phyloP scores from a whole-genome alignment of 2,329 filamentous ascomycete genomes.

The Ascochyta viciae-villosae region DNA sequence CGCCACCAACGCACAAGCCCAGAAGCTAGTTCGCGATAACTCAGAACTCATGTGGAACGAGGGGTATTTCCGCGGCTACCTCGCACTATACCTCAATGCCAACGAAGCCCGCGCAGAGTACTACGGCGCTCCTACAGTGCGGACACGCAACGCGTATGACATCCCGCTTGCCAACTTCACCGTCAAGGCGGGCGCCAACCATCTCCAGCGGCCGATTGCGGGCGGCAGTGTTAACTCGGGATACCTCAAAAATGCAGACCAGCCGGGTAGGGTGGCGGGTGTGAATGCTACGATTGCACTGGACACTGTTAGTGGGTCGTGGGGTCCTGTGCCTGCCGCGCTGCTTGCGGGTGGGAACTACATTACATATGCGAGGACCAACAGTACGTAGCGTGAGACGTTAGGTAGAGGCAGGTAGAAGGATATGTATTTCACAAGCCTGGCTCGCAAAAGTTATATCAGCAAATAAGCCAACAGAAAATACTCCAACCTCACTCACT shows the following conservation, averaged over 20 bases:
- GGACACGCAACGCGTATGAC: constrained; percentile 65
- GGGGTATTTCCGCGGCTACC: constrained; percentile 19
- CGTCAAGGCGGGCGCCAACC: constrained; percentile 66
- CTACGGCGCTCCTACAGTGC: constrained; percentile 66
- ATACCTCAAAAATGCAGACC: constrained; percentile 9
- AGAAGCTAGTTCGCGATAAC: constrained; percentile 54
- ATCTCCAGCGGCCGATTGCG: constrained; percentile 55
- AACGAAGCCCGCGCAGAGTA: constrained; percentile 60
- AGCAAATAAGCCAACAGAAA: too few species aligned
- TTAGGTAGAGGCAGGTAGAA: too few species aligned
- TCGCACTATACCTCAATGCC: constrained; percentile 8
- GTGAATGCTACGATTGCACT: constrained; percentile 11
- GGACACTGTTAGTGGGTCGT: constrained; percentile 7
- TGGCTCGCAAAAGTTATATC: too few species aligned
- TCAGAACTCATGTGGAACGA: constrained; percentile 67
- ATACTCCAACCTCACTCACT: too few species aligned
- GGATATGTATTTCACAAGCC: too few species aligned
- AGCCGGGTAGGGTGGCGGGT: constrained; percentile 1
- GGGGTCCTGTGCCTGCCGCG: constrained; percentile 6
- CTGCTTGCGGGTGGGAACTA: constrained; percentile 17
- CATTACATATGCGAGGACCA: constrained; percentile 11
- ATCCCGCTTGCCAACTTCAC: constrained; percentile 72
- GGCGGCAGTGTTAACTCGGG: constrained; percentile 25
- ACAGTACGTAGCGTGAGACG: not conserved
- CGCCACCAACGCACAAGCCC: constrained; percentile 52